Conservation (phyloP, 1,284 basidiomycete species). For the Fomitopsis palustris region DNA sequence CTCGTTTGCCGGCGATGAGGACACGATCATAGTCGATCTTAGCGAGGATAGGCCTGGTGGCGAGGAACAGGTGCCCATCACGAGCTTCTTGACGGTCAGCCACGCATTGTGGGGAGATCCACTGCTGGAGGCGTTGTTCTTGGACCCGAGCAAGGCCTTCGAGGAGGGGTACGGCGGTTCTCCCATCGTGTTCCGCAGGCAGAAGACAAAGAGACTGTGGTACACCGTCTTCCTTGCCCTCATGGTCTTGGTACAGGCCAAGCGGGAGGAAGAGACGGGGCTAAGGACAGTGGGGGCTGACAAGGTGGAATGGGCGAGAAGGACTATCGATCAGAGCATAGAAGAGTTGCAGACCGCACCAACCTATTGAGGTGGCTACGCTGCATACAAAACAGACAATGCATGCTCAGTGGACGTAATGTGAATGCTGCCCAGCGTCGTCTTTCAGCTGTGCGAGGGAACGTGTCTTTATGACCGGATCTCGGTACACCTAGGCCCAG, state of each 20-base stretch:
- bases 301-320: constrained; percentile 39
- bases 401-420: too few relatives aligned
- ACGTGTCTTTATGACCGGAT: too few relatives aligned
- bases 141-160: constrained; percentile 46
- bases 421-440: background rate
- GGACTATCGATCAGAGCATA: constrained; percentile 26
- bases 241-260: constrained; percentile 40
- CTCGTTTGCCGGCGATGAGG: constrained; percentile 54
- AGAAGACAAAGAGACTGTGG: constrained; percentile 68
- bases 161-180: constrained; percentile 56
- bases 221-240: constrained; percentile 66
- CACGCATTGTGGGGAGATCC: constrained; percentile 75
- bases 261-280: constrained; percentile 5
- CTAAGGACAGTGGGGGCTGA: constrained; percentile 25
- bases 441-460: too few relatives aligned
- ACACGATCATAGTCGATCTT: constrained; percentile 44
- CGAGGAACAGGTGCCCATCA: constrained; percentile 25
- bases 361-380: constrained; percentile 12
- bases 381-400: too few relatives aligned
- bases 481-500: too few relatives aligned
- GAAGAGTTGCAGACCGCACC: constrained; percentile 17
- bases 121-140: constrained; percentile 59
- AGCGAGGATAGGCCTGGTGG: constrained; percentile 15
- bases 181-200: constrained; percentile 50
- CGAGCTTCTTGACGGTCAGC: constrained; percentile 35